Conservation (phyloP, 2,329 filamentous ascomycete genomes). For the Cadophora malorum region DNA sequence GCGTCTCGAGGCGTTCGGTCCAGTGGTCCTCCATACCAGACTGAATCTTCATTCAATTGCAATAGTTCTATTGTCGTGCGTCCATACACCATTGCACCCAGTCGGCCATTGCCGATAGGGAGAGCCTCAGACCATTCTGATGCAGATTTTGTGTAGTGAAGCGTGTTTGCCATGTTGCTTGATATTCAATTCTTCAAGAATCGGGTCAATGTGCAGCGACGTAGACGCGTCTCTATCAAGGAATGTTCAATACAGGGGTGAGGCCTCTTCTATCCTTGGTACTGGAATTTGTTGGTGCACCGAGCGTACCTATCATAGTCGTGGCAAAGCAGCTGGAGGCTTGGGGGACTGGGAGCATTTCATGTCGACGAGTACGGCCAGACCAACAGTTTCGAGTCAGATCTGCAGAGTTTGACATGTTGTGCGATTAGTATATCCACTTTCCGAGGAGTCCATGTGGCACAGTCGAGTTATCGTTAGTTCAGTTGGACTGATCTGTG, state of each 20-base stretch:
- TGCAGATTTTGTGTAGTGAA: conserved; percentile 45
- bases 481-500: background rate
- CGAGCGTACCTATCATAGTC: conserved; percentile 4
- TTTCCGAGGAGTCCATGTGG: background rate
- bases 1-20: conserved; percentile 51
- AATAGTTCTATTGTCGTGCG: conserved; percentile 51
- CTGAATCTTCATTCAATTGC: conserved; percentile 55
- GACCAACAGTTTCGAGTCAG: background rate
- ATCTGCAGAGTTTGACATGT: background rate
- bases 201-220: conserved; percentile 13
- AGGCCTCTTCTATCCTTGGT: conserved; percentile 4
- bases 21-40: conserved; percentile 54
- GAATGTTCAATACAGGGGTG: background rate
- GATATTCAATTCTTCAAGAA: background rate
- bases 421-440: background rate
- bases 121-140: conserved; percentile 48
- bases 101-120: conserved; percentile 56
- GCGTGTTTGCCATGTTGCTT: conserved; percentile 20
- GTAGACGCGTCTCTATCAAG: background rate
- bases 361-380: background rate
- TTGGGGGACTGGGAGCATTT: background rate
- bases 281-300: background rate
- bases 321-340: background rate
- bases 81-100: conserved; percentile 53
- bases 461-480: background rate